Conservation (phyloP, 2,329 filamentous ascomycete genomes). For the Trichophyton rubrum region DNA sequence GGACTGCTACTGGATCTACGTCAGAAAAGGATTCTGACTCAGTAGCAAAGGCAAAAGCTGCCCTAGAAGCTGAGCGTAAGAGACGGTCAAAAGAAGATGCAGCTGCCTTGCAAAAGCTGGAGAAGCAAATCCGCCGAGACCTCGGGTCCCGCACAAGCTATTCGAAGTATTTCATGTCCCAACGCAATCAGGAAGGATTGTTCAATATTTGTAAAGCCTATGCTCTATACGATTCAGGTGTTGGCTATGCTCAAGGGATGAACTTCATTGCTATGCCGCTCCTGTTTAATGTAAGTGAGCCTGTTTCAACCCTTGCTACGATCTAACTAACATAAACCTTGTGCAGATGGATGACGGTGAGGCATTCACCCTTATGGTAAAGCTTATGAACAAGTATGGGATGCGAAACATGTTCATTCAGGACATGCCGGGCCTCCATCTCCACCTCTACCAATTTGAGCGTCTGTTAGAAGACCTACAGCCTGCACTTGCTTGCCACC, state of each 20-base stretch:
- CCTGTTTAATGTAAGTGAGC: slow-evolving; percentile 64
- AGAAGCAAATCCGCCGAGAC: slow-evolving; percentile 84
- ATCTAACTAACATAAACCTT: slow-evolving; percentile 14
- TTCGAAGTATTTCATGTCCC: slow-evolving; percentile 85
- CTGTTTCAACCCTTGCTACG: slow-evolving; percentile 1
- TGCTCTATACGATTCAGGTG: slow-evolving; percentile 82
- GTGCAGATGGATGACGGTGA: slow-evolving; percentile 86
- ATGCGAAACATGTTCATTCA: slow-evolving; percentile 85
- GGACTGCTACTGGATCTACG: slow-evolving; percentile 44
- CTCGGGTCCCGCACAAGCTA: slow-evolving; percentile 87
- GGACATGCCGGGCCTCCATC: slow-evolving; percentile 92
- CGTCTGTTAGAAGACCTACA: slow-evolving; percentile 85
- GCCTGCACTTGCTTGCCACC: slow-evolving; percentile 86
- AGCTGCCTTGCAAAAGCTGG: slow-evolving; percentile 62
- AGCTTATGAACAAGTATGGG: slow-evolving; percentile 92
- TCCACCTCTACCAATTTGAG: slow-evolving; percentile 90
- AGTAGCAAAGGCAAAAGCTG: slow-evolving; percentile 52
- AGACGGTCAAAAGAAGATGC: slow-evolving; percentile 69
- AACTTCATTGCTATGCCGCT: slow-evolving; percentile 97
- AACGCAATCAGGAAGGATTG: slow-evolving; percentile 81
- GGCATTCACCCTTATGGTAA: slow-evolving; percentile 83
- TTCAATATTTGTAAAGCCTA: slow-evolving; percentile 97
- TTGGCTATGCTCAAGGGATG: slow-evolving; percentile 97
- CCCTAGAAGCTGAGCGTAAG: slow-evolving; percentile 54
- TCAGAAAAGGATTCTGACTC: slow-evolving; percentile 52